Base-by-base conservation (phyloP, 768 basidiomycete species). In the Podaxis mareebaensis region DNA sequence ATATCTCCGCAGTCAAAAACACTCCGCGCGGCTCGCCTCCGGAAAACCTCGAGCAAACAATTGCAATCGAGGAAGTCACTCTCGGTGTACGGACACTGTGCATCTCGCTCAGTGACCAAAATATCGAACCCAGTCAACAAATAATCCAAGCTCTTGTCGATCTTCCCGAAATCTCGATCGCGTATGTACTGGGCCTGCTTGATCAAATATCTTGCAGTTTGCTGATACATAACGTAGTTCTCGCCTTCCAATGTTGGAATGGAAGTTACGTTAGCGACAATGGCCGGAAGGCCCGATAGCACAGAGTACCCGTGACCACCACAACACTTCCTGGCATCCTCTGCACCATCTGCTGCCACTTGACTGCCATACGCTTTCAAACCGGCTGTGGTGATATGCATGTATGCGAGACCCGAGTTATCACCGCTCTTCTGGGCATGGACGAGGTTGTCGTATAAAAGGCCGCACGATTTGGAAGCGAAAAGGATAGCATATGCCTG, bases 221-320 rank as follows among this genome's bases (percentile, higher is more conserved):
- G 72, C 60, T 69, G 71, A 53, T 70, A 73, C 71, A 72, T 70
- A 22, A 71, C 71, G 26, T 67, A 70, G 44, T 73, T 69, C 52
- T 72, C 71, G 10, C 72, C 72, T 51, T 73, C 70, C 4, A 72
- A 52, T 1, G 69, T 72, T 12, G 65, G 55, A 33, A 67, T 66
- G 3, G 70, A 60, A 2, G 69, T 63, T 17, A 69, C 24, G 17
- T 65, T 67, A 1, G 66, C 30, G 7, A 68, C 65, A n/a, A 72
- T 42, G 8, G 65, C 58, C 3, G 67, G 69, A 22, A 73, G 49
- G 6, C 72, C 72, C 15, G 70, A 69, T 20, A 73, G 58, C 3
- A 58, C 63, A 3, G 68, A 70, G 46, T 71, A 70, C 10, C 71
- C 72, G 61, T 71, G 70, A 1, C 71, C 69, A 0, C 71, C 72